Evolutionary conservation across 2,329 filamentous ascomycete genomes (phyloP).

Genomic region (Colletotrichum viniferum): DNA sequence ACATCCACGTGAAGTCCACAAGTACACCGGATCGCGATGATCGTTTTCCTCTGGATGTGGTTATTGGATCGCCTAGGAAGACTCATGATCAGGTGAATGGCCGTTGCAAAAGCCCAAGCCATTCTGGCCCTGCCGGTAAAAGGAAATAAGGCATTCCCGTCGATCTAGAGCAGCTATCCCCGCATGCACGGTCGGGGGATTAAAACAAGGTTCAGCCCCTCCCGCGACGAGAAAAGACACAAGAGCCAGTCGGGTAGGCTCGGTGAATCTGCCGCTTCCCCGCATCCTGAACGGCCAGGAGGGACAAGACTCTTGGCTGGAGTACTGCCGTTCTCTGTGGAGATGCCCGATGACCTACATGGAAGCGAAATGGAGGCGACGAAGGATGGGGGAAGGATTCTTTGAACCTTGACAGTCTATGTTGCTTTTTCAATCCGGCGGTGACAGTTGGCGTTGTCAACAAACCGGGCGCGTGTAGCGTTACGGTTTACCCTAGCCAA

Average conservation of each 20-base stretch:
- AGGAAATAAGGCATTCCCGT: not conserved
- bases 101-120: not conserved
- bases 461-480: not conserved
- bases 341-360: not conserved
- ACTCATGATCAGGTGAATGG: not conserved
- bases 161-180: not conserved
- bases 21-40: not conserved
- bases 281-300: not conserved
- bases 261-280: not conserved
- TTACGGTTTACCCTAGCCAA: not conserved
- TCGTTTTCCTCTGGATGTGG: not conserved
- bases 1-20: not conserved
- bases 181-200: constrained; percentile 13
- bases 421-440: not conserved
- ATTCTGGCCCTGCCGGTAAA: not conserved
- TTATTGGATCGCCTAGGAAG: constrained; percentile 4
- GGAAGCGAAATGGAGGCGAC: not conserved
- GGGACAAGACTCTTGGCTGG: not conserved
- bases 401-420: not conserved
- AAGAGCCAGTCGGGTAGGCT: not conserved
- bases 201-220: constrained; percentile 22
- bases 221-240: not conserved
- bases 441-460: not conserved
- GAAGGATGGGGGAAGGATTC: not conserved
- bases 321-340: not conserved